Conservation (phyloP, 1,284 basidiomycete species). For the Austropuccinia psidii region DNA sequence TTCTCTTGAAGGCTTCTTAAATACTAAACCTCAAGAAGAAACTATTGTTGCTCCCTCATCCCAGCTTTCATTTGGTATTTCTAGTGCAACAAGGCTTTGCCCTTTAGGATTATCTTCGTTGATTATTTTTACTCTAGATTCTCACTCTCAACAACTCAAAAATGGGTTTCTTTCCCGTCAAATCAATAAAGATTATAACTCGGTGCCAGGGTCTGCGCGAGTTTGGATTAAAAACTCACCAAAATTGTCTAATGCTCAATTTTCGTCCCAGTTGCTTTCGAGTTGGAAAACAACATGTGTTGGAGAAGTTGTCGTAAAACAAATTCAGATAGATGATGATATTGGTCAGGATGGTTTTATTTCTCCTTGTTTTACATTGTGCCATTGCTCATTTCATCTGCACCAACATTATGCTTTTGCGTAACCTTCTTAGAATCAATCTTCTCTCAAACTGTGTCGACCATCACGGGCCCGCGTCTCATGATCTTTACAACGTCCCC, state of each 20-base stretch:
- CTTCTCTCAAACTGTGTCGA: not conserved
- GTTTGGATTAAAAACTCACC: constrained; percentile 4
- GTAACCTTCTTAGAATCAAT: not conserved
- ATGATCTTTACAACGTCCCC: constrained; percentile 5
- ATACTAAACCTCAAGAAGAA: not conserved
- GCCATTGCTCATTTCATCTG: not conserved
- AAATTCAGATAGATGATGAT: not conserved
- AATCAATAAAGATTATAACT: constrained; percentile 12
- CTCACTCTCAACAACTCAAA: not conserved
- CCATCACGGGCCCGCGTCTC: not conserved
- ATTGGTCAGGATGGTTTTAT: not conserved
- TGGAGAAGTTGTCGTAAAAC: not conserved
- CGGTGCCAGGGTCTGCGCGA: not conserved
- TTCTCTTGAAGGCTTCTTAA: not conserved
- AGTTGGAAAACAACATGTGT: not conserved
- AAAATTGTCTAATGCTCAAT: not conserved
- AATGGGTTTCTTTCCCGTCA: not conserved
- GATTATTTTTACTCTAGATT: not conserved
- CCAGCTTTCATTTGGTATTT: not conserved
- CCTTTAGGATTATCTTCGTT: constrained; percentile 12
- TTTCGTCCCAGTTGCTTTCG: not conserved
- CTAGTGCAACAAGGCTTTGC: not conserved
- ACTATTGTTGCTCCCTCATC: not conserved
- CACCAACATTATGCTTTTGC: not conserved
- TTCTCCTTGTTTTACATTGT: not conserved